Evolutionary conservation across 495 filamentous ascomycete genomes (phyloP).

Genomic region (Podospora comata): DNA sequence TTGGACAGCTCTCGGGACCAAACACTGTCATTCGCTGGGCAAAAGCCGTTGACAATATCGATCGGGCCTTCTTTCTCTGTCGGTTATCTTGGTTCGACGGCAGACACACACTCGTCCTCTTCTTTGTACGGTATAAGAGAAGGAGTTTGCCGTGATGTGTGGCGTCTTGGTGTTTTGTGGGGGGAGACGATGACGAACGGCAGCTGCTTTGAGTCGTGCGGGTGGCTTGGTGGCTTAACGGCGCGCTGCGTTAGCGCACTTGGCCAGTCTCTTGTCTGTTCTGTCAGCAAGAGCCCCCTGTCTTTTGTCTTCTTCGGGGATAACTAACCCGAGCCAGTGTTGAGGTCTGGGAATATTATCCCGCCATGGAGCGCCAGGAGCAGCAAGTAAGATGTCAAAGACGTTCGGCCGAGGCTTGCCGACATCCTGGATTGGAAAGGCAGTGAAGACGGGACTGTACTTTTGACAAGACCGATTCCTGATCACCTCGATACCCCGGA

Average conservation of each 20-base stretch:
- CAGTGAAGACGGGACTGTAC: not conserved
- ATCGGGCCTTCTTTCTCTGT: constrained; percentile 10
- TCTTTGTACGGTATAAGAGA: not conserved
- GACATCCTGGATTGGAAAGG: not conserved
- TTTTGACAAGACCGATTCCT: not conserved
- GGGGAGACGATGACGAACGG: not conserved
- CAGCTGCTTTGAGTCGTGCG: constrained; percentile 9
- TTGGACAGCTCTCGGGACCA: constrained; percentile 6
- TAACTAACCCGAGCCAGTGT: not conserved
- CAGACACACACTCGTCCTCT: not conserved
- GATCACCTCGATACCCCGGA: not conserved
- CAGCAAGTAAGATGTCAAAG: not conserved
- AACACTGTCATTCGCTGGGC: not conserved
- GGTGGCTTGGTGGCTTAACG: constrained; percentile 22
- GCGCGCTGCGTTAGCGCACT: constrained; percentile 15
- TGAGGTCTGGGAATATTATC: not conserved
- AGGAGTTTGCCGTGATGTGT: not conserved
- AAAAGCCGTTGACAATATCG: not conserved
- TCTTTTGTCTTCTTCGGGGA: not conserved
- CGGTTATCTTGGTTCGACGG: constrained; percentile 10
- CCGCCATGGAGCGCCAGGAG: not conserved
- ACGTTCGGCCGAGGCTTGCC: not conserved
- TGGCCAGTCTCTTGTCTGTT: constrained; percentile 12
- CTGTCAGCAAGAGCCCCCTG: not conserved
- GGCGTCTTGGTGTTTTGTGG: constrained; percentile 1